Evolutionary conservation across 305 asterid species (phyloP), one percentile per base, ranked within the genome.

Genomic region (Rubia peregrina): DNA sequence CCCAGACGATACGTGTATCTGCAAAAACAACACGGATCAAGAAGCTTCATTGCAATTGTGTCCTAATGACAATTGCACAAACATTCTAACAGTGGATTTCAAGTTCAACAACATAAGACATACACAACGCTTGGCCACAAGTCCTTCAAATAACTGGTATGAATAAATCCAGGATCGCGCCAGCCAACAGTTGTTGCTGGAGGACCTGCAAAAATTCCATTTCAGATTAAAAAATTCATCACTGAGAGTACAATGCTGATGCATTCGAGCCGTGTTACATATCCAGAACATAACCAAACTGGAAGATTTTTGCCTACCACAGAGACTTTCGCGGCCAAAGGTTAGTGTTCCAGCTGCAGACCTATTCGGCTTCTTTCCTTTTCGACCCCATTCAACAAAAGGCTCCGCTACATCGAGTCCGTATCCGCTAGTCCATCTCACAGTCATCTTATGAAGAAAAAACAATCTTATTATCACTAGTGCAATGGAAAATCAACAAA

Each of bases 341-440:
- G 98, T 94, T 72, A 91, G 77, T 16, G 99, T 91, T 76, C 81
- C 98, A 22, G 98, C 98, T 22, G 83, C 86, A 70, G 96, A 87
- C 19, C 71, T 91, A 24, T 14, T 73, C 77, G 68, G 83, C 51
- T 77, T 67, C 65, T 80, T 89, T 57, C 92, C 90, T 80, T 84
- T 81, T 26, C 71, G 88, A 67, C 95, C 96, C 99, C 98, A 94
- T 73, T 88, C 87, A 49, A 94, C 90, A 66, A 94, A 85, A 16
- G 99, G 93, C 68, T 83, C 82, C 22, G 98, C 93, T 73, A 61
- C 88, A 64, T 72, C 75, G 65, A 83, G 74, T 71, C 72, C 83
- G 49, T 87, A 89, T 55, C 99, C 98, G 70, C 99, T 91, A 10
- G 99, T 94, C 99, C 99, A 94, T 38, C 97, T 94, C 65, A 94